Conservation (phyloP, 306 rosid genomes). For the Pyrus communis region DNA sequence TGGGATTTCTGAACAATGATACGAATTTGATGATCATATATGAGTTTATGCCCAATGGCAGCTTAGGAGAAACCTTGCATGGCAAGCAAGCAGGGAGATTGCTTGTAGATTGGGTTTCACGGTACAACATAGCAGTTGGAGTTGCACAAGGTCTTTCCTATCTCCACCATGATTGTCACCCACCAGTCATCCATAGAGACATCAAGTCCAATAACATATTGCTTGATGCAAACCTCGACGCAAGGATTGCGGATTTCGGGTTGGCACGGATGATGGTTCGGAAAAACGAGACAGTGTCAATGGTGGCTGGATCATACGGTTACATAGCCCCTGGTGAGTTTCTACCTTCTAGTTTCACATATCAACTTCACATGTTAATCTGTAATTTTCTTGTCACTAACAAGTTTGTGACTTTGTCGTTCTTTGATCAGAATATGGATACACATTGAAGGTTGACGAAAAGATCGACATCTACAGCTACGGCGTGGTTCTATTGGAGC, state of each 20-base stretch:
- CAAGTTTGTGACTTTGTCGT: background rate
- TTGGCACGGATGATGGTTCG: slow-evolving; percentile 83
- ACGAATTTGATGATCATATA: slow-evolving; percentile 73
- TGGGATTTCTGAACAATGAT: slow-evolving; percentile 76
- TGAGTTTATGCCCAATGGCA: slow-evolving; percentile 85
- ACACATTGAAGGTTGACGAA: slow-evolving; percentile 86
- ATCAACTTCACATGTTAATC: background rate
- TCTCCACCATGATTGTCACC: slow-evolving; percentile 93
- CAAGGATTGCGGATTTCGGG: slow-evolving; percentile 90
- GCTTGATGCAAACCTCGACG: slow-evolving; percentile 83
- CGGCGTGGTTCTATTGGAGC: slow-evolving; percentile 90
- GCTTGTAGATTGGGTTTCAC: slow-evolving; percentile 88
- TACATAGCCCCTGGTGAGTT: slow-evolving; percentile 95
- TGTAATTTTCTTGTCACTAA: background rate
- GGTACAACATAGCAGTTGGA: slow-evolving; percentile 87
- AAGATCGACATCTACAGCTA: slow-evolving; percentile 88
- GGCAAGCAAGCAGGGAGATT: slow-evolving; percentile 52
- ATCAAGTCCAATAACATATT: slow-evolving; percentile 84
- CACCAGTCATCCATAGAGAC: slow-evolving; percentile 84
- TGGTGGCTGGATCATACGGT: slow-evolving; percentile 95
- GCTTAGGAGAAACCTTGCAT: slow-evolving; percentile 88
- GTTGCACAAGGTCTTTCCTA: slow-evolving; percentile 90
- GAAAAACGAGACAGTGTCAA: slow-evolving; percentile 87
- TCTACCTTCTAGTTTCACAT: background rate
- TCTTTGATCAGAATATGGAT: slow-evolving; percentile 69